Percentiles rank a stretch among this genome's conserved stretches.
phyloP scores from a whole-genome alignment of 2,329 filamentous ascomycete genomes.

The Aspergillus tubingensis region DNA sequence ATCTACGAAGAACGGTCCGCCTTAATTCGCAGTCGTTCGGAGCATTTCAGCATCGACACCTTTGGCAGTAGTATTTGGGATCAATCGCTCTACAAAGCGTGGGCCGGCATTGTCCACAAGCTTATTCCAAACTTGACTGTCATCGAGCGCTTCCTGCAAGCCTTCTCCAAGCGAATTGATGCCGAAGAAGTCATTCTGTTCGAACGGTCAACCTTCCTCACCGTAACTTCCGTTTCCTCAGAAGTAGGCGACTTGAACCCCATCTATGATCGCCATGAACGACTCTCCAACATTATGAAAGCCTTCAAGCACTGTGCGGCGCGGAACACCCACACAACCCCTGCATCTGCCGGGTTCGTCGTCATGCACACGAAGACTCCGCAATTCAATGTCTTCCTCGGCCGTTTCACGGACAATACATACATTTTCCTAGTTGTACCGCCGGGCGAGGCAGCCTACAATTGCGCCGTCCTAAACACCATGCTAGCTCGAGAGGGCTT shows the following conservation, averaged over 20 bases:
- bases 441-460: slow-evolving; percentile 87
- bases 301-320: slow-evolving; percentile 84
- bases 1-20: slow-evolving; percentile 83
- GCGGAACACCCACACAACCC: slow-evolving; percentile 48
- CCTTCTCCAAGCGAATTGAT: slow-evolving; percentile 81
- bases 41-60: slow-evolving; percentile 73
- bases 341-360: slow-evolving; percentile 45
- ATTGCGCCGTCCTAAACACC: slow-evolving; percentile 86
- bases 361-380: slow-evolving; percentile 54
- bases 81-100: slow-evolving; percentile 95
- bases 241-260: slow-evolving; percentile 76
- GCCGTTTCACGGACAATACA: slow-evolving; percentile 95
- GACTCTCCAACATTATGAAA: slow-evolving; percentile 96
- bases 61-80: slow-evolving; percentile 99
- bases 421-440: slow-evolving; percentile 92
- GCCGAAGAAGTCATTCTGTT: slow-evolving; percentile 94
- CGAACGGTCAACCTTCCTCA: slow-evolving; percentile 92
- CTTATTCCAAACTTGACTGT: slow-evolving; percentile 89
- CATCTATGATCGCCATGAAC: slow-evolving; percentile 89
- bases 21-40: slow-evolving; percentile 74
- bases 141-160: slow-evolving; percentile 82
- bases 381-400: slow-evolving; percentile 90
- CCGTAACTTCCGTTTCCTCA: slow-evolving; percentile 88
- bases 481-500: slow-evolving; percentile 84
- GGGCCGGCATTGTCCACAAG: slow-evolving; percentile 97